Evolutionary conservation across 768 basidiomycete genomes (phyloP).

Genomic region (Calocybe cyanea): DNA sequence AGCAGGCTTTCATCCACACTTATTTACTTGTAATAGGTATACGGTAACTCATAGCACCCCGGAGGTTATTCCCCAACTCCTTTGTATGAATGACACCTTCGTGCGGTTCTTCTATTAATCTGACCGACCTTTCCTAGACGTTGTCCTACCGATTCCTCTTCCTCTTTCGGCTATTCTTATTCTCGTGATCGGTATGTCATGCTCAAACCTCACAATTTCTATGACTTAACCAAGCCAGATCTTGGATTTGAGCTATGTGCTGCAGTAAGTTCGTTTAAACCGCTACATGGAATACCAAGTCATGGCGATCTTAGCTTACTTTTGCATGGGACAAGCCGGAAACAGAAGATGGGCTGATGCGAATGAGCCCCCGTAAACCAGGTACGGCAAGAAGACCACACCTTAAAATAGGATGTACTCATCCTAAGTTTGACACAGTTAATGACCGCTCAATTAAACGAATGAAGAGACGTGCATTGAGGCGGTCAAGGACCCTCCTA

Average conservation of each 20-base stretch:
- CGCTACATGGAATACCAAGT: background rate
- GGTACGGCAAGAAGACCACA: slow-evolving; percentile 28
- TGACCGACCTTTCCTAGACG: slow-evolving; percentile 38
- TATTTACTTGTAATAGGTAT: slow-evolving; percentile 34
- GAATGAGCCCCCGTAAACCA: slow-evolving; percentile 62
- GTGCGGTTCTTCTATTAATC: background rate
- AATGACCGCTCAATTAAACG: slow-evolving; percentile 50
- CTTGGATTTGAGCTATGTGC: slow-evolving; percentile 68
- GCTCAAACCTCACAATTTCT: background rate
- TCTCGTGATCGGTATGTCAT: slow-evolving; percentile 56
- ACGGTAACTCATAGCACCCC: slow-evolving; percentile 66
- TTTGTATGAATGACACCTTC: slow-evolving; percentile 39
- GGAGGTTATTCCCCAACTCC: slow-evolving; percentile 65
- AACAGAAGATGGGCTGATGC: slow-evolving; percentile 62
- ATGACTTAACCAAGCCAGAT: slow-evolving; percentile 33
- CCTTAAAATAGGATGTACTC: background rate
- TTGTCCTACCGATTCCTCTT: slow-evolving; percentile 63
- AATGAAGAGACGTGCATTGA: slow-evolving; percentile 54
- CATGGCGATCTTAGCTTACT: slow-evolving; percentile 38
- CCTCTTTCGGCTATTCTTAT: slow-evolving; percentile 68
- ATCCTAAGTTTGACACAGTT: slow-evolving; percentile 29
- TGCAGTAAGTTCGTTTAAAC: slow-evolving; percentile 40
- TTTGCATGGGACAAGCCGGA: slow-evolving; percentile 75
- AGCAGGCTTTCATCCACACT: background rate
- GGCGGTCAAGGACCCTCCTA: slow-evolving; percentile 41